These are phyloP conservation scores for Entophlyctis helioformis DNA, from an alignment of 192 early-diverging fungal genomes.

Conservation along the genomic window DNA sequence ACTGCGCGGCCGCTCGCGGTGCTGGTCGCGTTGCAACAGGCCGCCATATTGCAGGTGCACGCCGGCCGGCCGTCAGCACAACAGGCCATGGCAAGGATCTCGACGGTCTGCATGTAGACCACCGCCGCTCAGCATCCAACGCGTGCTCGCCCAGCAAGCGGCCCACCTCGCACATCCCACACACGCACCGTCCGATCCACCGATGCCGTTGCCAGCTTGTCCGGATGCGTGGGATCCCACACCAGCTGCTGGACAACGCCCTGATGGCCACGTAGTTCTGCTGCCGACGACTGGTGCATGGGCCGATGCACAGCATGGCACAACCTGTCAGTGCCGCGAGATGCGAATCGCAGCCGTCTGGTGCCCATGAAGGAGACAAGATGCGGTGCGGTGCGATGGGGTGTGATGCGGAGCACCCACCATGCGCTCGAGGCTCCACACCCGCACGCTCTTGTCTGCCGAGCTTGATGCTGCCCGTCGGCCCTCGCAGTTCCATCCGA, in stretches of 20 bases:
- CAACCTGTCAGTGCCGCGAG: background rate
- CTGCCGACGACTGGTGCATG: slow-evolving; percentile 18
- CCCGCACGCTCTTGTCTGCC: slow-evolving; percentile 58
- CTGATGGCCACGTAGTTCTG: slow-evolving; percentile 60
- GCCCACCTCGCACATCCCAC: slow-evolving; percentile 65
- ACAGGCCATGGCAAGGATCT: background rate
- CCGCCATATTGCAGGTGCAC: background rate
- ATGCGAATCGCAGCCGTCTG: background rate
- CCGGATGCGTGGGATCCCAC: slow-evolving; percentile 66
- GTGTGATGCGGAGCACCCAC: slow-evolving; percentile 11
- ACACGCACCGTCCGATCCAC: slow-evolving; percentile 66
- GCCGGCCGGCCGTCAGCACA: background rate
- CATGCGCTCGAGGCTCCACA: slow-evolving; percentile 52
- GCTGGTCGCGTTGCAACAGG: slow-evolving; percentile 14
- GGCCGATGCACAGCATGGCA: background rate
- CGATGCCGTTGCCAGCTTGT: slow-evolving; percentile 61
- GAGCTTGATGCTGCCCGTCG: slow-evolving; percentile 58
- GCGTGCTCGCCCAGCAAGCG: background rate
- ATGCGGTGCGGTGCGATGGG: background rate
- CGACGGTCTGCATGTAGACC: background rate
- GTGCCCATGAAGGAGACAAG: background rate
- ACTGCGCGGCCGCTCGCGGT: slow-evolving; percentile 33
- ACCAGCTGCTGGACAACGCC: slow-evolving; percentile 68
- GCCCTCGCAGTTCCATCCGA: slow-evolving; percentile 65
- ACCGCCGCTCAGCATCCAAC: background rate